Base-by-base conservation (phyloP, 768 basidiomycete genomes). In the Russula ochroleuca region DNA sequence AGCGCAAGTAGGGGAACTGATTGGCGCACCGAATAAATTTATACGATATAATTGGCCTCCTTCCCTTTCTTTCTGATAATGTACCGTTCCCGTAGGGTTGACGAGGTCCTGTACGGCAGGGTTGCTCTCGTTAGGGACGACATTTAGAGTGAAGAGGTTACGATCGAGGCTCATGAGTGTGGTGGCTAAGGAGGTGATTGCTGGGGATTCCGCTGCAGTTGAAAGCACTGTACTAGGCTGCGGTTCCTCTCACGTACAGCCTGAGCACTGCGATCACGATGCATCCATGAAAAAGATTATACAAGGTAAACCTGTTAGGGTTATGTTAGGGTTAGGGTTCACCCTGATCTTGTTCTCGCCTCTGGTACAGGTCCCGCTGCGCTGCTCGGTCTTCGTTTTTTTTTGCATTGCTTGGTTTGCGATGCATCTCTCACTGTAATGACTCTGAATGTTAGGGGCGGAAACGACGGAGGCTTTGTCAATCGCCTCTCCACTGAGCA, bases 141-240 rank as follows among this genome's bases (percentile, higher is more conserved):
- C 75, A 67, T 81, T 74, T 59, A 94, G 84, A 3, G 92, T 93
- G 77, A 93, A 94, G 13, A 94, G 77, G 72, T 92, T 93, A 73
- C 90, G 82, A 73, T 93, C 91, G 59, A 94, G 77, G 71, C 89
- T 90, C 91, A 92, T 15, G 43, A 2, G 21, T 43, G 41, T 43
- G 19, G 31, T 28, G 28, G 25, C 14, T 21, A 38, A 19, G 21
- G 10, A n/a, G 15, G 35, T 35, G 19, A 14, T n/a, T 21, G 45
- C 31, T n/a, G 37, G 10, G 13, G 21, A 21, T 9, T 37, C 2
- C 43, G 21, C n/a, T 21, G 28, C n/a, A 21, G 11, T 23, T 14
- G 23, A n/a, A 31, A 17, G 25, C 7, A 23, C 25, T 50, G 38
- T 43, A 21, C 50, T 19, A 13, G 7, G 14, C 19, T 38, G 38